phyloP scores from a whole-genome alignment of 768 basidiomycete species.

The Termitomyces sp. region DNA sequence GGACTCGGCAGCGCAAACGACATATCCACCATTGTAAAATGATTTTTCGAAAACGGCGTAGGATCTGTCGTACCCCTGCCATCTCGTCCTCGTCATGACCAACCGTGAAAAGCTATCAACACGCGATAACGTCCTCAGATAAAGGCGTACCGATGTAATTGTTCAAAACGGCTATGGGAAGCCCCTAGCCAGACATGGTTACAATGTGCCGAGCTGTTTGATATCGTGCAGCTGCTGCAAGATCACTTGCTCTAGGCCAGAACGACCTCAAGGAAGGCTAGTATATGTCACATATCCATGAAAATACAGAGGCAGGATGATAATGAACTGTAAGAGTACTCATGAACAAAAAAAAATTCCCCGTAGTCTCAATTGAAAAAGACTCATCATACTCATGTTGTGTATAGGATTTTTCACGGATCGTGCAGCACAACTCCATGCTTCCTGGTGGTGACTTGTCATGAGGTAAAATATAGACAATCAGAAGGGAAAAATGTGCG shows the following conservation, averaged over 20 bases:
- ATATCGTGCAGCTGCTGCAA: constrained; percentile 59
- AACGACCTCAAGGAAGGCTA: background rate
- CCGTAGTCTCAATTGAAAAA: background rate
- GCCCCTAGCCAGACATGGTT: constrained; percentile 75
- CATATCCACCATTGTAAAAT: constrained; percentile 44
- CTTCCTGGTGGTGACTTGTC: background rate
- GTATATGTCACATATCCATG: constrained; percentile 63
- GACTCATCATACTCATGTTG: constrained; percentile 1
- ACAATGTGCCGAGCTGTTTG: constrained; percentile 78
- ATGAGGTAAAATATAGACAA: background rate
- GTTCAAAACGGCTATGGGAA: constrained; percentile 80
- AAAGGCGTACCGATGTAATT: constrained; percentile 59
- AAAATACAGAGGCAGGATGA: constrained; percentile 35
- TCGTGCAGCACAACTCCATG: background rate
- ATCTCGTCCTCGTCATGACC: background rate
- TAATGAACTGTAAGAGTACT: constrained; percentile 30
- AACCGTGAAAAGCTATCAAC: constrained; percentile 24
- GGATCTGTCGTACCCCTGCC: constrained; percentile 8
- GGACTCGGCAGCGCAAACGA: constrained; percentile 33
- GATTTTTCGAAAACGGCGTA: constrained; percentile 36
- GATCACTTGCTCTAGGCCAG: background rate
- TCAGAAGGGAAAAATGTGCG: background rate
- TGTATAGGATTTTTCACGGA: constrained; percentile 6
- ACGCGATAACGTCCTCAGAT: constrained; percentile 15
- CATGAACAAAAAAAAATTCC: background rate